Conservation (phyloP, 441 rosid genomes). For the Viola pubescens region DNA sequence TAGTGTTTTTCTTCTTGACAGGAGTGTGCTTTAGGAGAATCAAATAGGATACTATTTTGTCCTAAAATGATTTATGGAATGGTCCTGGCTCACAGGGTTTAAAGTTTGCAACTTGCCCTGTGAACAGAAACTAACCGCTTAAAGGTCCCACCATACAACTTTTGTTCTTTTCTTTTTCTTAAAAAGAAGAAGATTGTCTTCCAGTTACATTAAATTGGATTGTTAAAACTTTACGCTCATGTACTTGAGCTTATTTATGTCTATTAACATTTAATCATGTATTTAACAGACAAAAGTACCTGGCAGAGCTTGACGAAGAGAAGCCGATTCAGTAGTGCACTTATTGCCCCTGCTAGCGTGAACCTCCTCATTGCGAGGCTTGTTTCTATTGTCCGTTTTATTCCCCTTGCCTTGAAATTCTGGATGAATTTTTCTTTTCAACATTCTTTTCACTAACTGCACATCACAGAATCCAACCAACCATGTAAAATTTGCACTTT, state of each 20-base stretch:
- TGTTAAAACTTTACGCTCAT: not conserved
- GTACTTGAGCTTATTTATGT: not conserved
- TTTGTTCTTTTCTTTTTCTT: not conserved
- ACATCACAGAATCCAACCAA: not conserved
- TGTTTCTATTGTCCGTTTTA: slow-evolving; percentile 23
- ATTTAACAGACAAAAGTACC: slow-evolving; percentile 22
- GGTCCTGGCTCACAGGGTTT: no score
- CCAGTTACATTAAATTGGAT: not conserved
- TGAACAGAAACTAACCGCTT: not conserved
- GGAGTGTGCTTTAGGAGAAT: no score
- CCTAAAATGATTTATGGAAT: no score
- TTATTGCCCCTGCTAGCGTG: slow-evolving; percentile 20
- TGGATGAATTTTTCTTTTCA: slow-evolving; percentile 88
- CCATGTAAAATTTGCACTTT: not conserved
- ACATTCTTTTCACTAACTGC: slow-evolving; percentile 74
- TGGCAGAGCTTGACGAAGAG: slow-evolving; percentile 40
- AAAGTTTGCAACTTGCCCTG: not conserved
- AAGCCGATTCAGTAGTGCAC: slow-evolving; percentile 30
- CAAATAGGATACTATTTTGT: no score
- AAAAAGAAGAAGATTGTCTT: not conserved
- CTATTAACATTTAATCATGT: not conserved
- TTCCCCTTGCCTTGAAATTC: slow-evolving; percentile 43
- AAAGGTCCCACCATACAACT: not conserved
- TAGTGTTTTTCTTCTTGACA: no score
- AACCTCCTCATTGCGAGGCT: slow-evolving; percentile 17